Percentiles rank a stretch among this genome's conserved stretches.
phyloP scores from a whole-genome alignment of 2,329 filamentous ascomycete species.

The Pseudogymnoascus sp. region DNA sequence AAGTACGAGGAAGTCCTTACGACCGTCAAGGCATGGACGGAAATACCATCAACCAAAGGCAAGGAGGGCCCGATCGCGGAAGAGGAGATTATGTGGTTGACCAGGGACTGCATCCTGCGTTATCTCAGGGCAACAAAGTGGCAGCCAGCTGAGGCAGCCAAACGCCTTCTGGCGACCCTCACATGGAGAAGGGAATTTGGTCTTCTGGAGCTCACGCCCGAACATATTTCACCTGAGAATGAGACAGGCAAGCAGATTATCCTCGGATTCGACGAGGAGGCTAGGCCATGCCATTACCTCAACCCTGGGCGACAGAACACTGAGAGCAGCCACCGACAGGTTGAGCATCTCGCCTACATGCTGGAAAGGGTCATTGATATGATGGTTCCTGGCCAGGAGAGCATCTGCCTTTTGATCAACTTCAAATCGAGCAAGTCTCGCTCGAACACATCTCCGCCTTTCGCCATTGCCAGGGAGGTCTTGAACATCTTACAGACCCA shows the following conservation, averaged over 20 bases:
- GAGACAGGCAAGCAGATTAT: conserved; percentile 94
- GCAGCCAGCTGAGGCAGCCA: conserved; percentile 66
- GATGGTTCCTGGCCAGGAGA: conserved; percentile 82
- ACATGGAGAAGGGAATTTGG: conserved; percentile 89
- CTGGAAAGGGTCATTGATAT: conserved; percentile 82
- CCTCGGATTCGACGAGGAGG: conserved; percentile 77
- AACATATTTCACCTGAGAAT: conserved; percentile 89
- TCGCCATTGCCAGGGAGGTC: conserved; percentile 74
- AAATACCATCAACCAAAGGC: conserved; percentile 55
- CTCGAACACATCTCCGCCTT: conserved; percentile 63
- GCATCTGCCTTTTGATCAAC: conserved; percentile 78
- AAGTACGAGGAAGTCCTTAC: conserved; percentile 77
- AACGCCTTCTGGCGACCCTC: conserved; percentile 73
- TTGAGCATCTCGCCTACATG: conserved; percentile 95
- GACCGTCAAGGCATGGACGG: conserved; percentile 62
- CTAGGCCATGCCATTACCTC: conserved; percentile 83
- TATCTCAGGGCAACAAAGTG: conserved; percentile 94
- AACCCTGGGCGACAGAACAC: conserved; percentile 91
- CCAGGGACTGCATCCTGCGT: conserved; percentile 81
- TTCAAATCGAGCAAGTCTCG: conserved; percentile 74
- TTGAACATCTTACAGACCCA: conserved; percentile 88
- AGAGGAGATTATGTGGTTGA: conserved; percentile 80
- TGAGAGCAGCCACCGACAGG: conserved; percentile 73
- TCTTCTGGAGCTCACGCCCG: conserved; percentile 63
- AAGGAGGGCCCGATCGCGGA: conserved; percentile 62